Conservation (phyloP, 371 early-diverging fungal species). For the Mortierella sp. region DNA sequence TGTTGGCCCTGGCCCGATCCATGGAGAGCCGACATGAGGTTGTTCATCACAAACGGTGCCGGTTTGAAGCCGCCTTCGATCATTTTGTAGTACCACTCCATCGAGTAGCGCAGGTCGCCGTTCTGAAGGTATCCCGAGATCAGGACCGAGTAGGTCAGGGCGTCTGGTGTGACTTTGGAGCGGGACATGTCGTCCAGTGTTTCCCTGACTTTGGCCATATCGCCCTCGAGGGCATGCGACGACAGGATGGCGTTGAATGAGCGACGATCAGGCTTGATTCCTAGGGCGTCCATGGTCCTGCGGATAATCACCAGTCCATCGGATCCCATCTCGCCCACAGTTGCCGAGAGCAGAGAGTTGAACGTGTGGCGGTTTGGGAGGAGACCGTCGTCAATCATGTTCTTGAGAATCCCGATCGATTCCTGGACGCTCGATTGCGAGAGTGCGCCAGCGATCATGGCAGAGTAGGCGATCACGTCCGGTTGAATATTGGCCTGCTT, state of each 20-base stretch:
- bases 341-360: constrained; percentile 42
- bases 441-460: constrained; percentile 40
- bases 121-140: constrained; percentile 50
- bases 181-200: constrained; percentile 35
- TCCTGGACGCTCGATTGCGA: constrained; percentile 26
- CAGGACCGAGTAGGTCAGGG: constrained; percentile 44
- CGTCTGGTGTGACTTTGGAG: constrained; percentile 31
- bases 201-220: constrained; percentile 33
- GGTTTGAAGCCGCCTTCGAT: constrained; percentile 24
- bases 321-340: constrained; percentile 39
- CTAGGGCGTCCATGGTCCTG: constrained; percentile 27
- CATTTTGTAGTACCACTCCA: constrained; percentile 53
- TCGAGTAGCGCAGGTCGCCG: constrained; percentile 42
- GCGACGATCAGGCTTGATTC: constrained; percentile 34
- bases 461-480: constrained; percentile 50
- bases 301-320: constrained; percentile 32
- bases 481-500: constrained; percentile 42
- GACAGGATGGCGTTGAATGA: constrained; percentile 49
- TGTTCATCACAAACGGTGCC: constrained; percentile 30
- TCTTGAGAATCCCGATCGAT: constrained; percentile 36
- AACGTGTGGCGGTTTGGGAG: constrained; percentile 42
- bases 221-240: constrained; percentile 40
- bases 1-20: constrained; percentile 42
- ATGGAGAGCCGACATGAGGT: constrained; percentile 46
- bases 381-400: constrained; percentile 45